Evolutionary conservation across 208 protist genomes (phyloP).

Genomic region (Crithidia expoeki): DNA sequence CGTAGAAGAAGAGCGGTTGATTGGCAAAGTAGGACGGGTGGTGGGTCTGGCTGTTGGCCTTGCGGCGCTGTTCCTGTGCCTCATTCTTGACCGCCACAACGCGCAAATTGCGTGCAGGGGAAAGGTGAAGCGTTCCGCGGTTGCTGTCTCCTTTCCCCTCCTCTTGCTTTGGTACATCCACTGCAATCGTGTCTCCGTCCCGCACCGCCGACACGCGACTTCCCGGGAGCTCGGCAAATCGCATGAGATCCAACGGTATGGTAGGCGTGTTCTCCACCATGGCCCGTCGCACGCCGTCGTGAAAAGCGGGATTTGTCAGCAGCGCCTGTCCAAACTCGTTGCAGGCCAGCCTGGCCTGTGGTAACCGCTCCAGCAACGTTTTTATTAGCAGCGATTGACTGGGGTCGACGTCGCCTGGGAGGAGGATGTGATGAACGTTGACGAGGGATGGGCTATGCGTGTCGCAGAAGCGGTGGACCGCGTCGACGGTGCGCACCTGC

Average conservation of each 20-base stretch:
- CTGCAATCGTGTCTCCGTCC: conserved; percentile 41
- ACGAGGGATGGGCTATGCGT: conserved; percentile 35
- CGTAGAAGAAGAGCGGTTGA: conserved; percentile 62
- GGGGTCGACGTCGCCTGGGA: conserved; percentile 57
- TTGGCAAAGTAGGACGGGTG: conserved; percentile 68
- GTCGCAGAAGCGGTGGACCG: conserved; percentile 53
- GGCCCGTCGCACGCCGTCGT: conserved; percentile 52
- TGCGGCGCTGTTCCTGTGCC: conserved; percentile 38
- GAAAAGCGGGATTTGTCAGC: conserved; percentile 73
- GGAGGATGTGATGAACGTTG: conserved; percentile 50
- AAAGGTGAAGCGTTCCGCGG: neutral
- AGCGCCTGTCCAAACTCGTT: conserved; percentile 56
- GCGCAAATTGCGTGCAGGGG: conserved; percentile 19
- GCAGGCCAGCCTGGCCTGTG: conserved; percentile 53
- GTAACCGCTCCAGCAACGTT: conserved; percentile 40
- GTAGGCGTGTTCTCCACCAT: conserved; percentile 46
- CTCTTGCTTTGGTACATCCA: conserved; percentile 22
- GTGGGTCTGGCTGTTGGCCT: conserved; percentile 20
- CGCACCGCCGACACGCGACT: conserved; percentile 30
- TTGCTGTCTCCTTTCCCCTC: neutral
- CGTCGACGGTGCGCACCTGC: conserved; percentile 31
- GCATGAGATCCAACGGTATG: conserved; percentile 19
- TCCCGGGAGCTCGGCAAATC: conserved; percentile 33
- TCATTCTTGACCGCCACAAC: conserved; percentile 29
- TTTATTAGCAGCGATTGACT: conserved; percentile 37